Conservation (phyloP, 768 basidiomycete genomes). For the Termitomyces sp. region DNA sequence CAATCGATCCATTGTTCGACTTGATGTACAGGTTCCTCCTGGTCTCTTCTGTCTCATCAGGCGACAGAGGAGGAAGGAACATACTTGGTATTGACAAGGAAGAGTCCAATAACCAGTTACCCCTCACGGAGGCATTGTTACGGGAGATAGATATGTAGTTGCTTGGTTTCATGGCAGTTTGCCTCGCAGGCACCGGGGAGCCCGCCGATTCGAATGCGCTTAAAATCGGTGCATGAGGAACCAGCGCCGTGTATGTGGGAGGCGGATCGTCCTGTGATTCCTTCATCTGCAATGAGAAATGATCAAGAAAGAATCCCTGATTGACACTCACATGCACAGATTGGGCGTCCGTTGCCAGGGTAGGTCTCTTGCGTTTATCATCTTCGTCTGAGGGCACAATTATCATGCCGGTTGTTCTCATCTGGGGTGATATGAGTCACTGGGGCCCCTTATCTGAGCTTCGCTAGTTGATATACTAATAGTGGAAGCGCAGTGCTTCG, state of each 20-base stretch:
- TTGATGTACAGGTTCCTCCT: conserved; percentile 32
- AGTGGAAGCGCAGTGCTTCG: conserved; percentile 1
- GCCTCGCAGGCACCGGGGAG: neutral
- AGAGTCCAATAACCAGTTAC: conserved; percentile 38
- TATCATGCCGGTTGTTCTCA: conserved; percentile 3
- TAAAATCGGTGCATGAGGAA: neutral
- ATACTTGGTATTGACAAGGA: conserved; percentile 29
- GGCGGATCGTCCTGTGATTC: conserved; percentile 15
- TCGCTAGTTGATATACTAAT: neutral
- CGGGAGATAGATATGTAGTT: conserved; percentile 27
- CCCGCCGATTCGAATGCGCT: neutral
- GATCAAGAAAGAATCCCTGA: neutral
- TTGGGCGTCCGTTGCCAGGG: neutral
- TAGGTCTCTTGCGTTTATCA: neutral
- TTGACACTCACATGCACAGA: conserved; percentile 1
- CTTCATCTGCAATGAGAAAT: neutral
- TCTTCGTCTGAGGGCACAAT: conserved; percentile 7
- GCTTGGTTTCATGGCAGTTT: conserved; percentile 22
- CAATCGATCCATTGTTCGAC: conserved; percentile 27
- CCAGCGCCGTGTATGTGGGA: conserved; percentile 13
- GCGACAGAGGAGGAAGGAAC: conserved; percentile 31
- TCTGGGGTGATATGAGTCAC: neutral
- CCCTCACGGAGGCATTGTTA: conserved; percentile 24
- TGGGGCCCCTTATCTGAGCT: neutral
- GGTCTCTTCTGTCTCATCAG: conserved; percentile 27